A percentile compares a stretch with the other conserved stretches of the same genome.
These are phyloP conservation scores for Apostasia shenzhenica DNA, from an alignment of 106 monocot species.

Conservation along the genomic window DNA sequence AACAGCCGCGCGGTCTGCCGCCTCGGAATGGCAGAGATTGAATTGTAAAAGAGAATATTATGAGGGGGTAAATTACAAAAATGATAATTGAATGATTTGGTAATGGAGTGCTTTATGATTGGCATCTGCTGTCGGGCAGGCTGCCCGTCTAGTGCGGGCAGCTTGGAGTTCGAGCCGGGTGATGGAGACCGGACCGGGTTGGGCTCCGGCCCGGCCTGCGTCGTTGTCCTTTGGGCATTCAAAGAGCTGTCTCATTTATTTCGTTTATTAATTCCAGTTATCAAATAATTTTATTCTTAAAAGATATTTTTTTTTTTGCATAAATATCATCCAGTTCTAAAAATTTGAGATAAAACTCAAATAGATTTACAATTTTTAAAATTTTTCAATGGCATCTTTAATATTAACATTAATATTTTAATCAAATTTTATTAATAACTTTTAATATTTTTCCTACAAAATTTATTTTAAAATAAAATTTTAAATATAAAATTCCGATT, in stretches of 20 bases:
- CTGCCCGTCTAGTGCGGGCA: neutral
- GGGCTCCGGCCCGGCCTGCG: neutral
- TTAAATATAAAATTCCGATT: too few species aligned
- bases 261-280: neutral
- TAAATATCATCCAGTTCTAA: too few species aligned
- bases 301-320: too few species aligned
- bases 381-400: too few species aligned
- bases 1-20: neutral
- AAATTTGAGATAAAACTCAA: too few species aligned
- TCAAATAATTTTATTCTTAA: neutral
- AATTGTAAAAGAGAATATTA: neutral
- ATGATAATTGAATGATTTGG: slow-evolving; percentile 3
- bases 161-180: slow-evolving; percentile 6
- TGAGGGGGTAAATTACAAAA: neutral
- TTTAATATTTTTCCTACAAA: too few species aligned
- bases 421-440: too few species aligned
- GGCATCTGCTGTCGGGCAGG: neutral
- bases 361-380: too few species aligned
- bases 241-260: slow-evolving; percentile 7
- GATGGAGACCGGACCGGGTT: neutral
- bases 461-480: too few species aligned
- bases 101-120: slow-evolving; percentile 12
- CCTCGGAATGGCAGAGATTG: neutral
- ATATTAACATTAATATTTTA: too few species aligned
- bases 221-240: neutral